phyloP scores from a whole-genome alignment of 768 basidiomycete genomes.

The Suillus ampliporus region DNA sequence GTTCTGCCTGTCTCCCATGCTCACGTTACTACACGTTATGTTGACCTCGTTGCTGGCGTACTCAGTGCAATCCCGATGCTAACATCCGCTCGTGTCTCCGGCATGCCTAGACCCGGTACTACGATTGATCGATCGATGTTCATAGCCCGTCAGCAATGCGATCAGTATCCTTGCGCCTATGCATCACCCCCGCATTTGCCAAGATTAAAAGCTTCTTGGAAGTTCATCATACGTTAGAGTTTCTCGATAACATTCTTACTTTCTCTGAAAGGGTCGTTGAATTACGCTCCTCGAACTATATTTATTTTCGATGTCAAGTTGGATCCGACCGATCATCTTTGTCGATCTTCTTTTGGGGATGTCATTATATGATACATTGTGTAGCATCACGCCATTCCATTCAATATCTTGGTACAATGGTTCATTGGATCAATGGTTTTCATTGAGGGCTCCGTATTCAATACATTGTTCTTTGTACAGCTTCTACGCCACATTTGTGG shows the following conservation, averaged over 20 bases:
- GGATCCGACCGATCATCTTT: slow-evolving; percentile 1
- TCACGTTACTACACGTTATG: not conserved
- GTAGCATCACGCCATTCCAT: not conserved
- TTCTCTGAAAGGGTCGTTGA: not conserved
- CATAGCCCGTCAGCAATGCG: not conserved
- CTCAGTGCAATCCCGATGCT: not conserved
- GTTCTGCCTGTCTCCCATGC: not conserved
- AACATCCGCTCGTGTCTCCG: not conserved
- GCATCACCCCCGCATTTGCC: slow-evolving; percentile 4
- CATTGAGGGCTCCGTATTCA: not conserved
- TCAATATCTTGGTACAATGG: not conserved
- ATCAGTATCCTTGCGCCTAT: not conserved
- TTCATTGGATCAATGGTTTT: not conserved
- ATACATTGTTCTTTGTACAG: slow-evolving; percentile 1
- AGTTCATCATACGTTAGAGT: slow-evolving; percentile 3
- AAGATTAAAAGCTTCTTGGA: slow-evolving; percentile 4
- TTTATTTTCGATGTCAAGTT: not conserved
- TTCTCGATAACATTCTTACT: not conserved
- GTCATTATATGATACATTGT: no score
- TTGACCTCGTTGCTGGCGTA: not conserved
- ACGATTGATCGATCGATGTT: slow-evolving; percentile 1
- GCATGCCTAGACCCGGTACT: not conserved
- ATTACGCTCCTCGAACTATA: slow-evolving; percentile 1
- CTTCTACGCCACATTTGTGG: not conserved
- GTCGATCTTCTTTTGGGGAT: not conserved